These are phyloP conservation scores for Mortierella claussenii DNA, from an alignment of 192 early-diverging fungal genomes.

Conservation along the genomic window DNA sequence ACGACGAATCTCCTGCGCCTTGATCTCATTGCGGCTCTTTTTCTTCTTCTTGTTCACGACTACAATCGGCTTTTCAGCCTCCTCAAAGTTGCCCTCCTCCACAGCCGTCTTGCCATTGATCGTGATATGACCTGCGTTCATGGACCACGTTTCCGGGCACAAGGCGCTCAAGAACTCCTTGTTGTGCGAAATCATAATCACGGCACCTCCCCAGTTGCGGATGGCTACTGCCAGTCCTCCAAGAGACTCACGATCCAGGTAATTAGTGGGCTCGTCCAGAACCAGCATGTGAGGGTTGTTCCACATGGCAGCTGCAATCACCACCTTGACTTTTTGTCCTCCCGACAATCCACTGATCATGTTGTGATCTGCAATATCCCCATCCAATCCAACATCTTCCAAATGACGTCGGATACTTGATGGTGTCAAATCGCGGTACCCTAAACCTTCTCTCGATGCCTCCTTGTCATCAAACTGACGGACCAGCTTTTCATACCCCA, in stretches of 20 bases:
- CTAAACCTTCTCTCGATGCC: slow-evolving; percentile 78
- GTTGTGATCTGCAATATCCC: slow-evolving; percentile 82
- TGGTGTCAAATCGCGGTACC: slow-evolving; percentile 76
- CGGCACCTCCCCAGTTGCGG: slow-evolving; percentile 77
- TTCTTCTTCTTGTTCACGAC: slow-evolving; percentile 66
- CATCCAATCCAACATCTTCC: slow-evolving; percentile 77
- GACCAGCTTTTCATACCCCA: slow-evolving; percentile 80
- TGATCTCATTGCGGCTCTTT: slow-evolving; percentile 65
- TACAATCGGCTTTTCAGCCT: slow-evolving; percentile 59
- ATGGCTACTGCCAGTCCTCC: slow-evolving; percentile 81
- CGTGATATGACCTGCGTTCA: slow-evolving; percentile 65
- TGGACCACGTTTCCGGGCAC: slow-evolving; percentile 77
- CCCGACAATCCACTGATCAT: slow-evolving; percentile 82
- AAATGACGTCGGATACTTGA: slow-evolving; percentile 75
- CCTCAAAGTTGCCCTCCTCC: slow-evolving; percentile 56
- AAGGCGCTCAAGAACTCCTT: slow-evolving; percentile 76
- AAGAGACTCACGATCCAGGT: slow-evolving; percentile 81
- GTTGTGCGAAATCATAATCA: slow-evolving; percentile 87
- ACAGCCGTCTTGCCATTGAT: slow-evolving; percentile 57
- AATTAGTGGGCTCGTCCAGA: slow-evolving; percentile 74
- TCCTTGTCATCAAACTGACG: slow-evolving; percentile 83
- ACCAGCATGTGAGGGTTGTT: slow-evolving; percentile 86
- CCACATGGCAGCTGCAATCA: slow-evolving; percentile 88
- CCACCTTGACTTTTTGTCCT: slow-evolving; percentile 90
- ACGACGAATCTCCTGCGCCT: slow-evolving; percentile 58